phyloP scores from a whole-genome alignment of 1,284 basidiomycete species.

The Taiwanofungus camphoratus region DNA sequence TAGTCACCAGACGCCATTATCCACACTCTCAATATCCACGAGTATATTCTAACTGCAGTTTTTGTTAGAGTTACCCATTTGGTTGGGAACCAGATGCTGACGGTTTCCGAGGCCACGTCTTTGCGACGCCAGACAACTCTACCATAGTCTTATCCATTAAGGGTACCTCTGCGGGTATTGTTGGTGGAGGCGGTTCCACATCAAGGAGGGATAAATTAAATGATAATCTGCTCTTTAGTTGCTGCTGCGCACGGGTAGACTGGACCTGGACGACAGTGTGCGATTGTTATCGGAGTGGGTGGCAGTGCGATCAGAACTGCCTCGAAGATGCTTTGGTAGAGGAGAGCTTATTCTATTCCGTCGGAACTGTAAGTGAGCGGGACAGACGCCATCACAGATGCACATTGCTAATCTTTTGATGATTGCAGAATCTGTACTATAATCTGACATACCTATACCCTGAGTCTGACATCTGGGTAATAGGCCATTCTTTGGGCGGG shows the following conservation, averaged over 20 bases:
- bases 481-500: slow-evolving; percentile 87
- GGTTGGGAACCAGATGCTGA: slow-evolving; percentile 90
- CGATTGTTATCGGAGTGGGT: slow-evolving; percentile 80
- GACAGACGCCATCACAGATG: slow-evolving; percentile 1
- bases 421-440: slow-evolving; percentile 79
- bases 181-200: slow-evolving; percentile 84
- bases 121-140: slow-evolving; percentile 76
- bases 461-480: slow-evolving; percentile 87
- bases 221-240: slow-evolving; percentile 96
- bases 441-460: slow-evolving; percentile 95
- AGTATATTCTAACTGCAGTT: not conserved
- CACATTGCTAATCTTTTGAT: too few relatives aligned
- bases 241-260: slow-evolving; percentile 92
- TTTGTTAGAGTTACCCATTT: slow-evolving; percentile 67
- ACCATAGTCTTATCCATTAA: slow-evolving; percentile 92
- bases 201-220: slow-evolving; percentile 90
- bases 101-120: slow-evolving; percentile 89
- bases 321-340: slow-evolving; percentile 75
- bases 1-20: too few relatives aligned
- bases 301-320: slow-evolving; percentile 83
- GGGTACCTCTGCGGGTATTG: slow-evolving; percentile 80
- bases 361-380: slow-evolving; percentile 59
- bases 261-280: slow-evolving; percentile 97
- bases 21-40: too few relatives aligned
- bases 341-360: slow-evolving; percentile 86